Base-by-base conservation (phyloP, 768 basidiomycete species). In the Psilocybe sp. region DNA sequence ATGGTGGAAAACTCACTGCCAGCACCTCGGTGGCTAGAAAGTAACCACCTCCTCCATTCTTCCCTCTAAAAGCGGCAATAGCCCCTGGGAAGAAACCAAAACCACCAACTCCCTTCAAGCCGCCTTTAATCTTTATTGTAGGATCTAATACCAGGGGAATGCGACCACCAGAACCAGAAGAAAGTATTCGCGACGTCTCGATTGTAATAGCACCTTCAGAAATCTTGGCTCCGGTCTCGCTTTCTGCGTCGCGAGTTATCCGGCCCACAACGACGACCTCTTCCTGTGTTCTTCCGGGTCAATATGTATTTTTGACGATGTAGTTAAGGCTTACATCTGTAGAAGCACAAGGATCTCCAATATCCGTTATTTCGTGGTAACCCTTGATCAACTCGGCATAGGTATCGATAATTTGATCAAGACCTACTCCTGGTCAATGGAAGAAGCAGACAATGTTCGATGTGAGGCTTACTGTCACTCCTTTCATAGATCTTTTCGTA, bases 341-440 rank as follows among this genome's bases (percentile, higher is more conserved):
- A 7, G 71, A 65, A 4, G 67, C 56, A 1, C 73, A 68, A 15
- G 78, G 95, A 63, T 98, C 94, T 0, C 85, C 85, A 11, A 96
- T 67, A 11, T 96, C 93, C 35, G 56, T 52, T 8, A 95, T 64
- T 1, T 75, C 72, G 64, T 95, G 96, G 53, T 87, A 79, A 38
- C 75, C 76, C 54, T 77, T 76, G 48, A 98, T 73, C 14, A 85
- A 72, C 37, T 89, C 86, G 2, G 83, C 89, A 50, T 89, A 84
- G 40, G 93, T 87, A 55, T 97, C 91, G 61, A 99, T 96, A 49
- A 85, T 73, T 50, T 85, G 82, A 60, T 98, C 95, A 46, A 99
- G 80, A 13, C 71, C 92, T 95, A 31, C 18, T 32, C 28, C 23
- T 18, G 4, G 33, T 32, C 37, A 18, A 34, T 35, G 51, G 44